Conservation (phyloP, 2,329 filamentous ascomycete species). For the Metarhizium album region DNA sequence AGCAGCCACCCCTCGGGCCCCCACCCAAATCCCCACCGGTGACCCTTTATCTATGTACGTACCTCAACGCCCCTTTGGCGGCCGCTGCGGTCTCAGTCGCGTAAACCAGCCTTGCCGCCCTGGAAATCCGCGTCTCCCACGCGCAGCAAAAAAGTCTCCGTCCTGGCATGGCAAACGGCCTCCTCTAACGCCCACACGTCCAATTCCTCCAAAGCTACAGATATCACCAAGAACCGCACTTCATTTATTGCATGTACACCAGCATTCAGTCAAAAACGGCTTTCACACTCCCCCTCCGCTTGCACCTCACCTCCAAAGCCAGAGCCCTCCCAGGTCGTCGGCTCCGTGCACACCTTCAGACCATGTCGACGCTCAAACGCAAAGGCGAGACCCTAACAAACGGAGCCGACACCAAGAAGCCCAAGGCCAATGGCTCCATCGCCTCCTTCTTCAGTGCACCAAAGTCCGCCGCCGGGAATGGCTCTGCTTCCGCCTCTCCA, state of each 20-base stretch:
- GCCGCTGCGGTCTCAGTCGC: not conserved
- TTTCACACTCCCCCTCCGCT: conserved; percentile 5
- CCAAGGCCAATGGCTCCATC: conserved; percentile 67
- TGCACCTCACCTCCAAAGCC: conserved; percentile 9
- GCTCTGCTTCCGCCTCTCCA: conserved; percentile 22
- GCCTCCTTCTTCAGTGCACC: conserved; percentile 75
- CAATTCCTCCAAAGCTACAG: not conserved
- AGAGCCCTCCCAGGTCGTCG: not conserved
- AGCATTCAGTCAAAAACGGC: not conserved
- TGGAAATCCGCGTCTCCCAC: not conserved
- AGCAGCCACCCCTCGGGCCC: too few relatives aligned
- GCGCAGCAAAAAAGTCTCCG: not conserved
- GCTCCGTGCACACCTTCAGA: conserved; percentile 6
- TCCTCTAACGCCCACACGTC: not conserved
- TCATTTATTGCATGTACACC: not conserved
- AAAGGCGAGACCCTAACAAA: conserved; percentile 42
- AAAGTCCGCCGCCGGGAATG: conserved; percentile 31
- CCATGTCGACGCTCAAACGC: conserved; percentile 53
- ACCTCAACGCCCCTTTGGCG: not conserved
- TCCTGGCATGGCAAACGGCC: not conserved
- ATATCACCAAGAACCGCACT: not conserved
- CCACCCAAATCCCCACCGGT: not conserved
- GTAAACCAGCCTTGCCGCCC: not conserved
- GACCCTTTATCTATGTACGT: too few relatives aligned
- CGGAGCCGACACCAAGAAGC: conserved; percentile 52